phyloP scores from a whole-genome alignment of 345 rosid genomes.

The Xanthoceras sorbifolium region DNA sequence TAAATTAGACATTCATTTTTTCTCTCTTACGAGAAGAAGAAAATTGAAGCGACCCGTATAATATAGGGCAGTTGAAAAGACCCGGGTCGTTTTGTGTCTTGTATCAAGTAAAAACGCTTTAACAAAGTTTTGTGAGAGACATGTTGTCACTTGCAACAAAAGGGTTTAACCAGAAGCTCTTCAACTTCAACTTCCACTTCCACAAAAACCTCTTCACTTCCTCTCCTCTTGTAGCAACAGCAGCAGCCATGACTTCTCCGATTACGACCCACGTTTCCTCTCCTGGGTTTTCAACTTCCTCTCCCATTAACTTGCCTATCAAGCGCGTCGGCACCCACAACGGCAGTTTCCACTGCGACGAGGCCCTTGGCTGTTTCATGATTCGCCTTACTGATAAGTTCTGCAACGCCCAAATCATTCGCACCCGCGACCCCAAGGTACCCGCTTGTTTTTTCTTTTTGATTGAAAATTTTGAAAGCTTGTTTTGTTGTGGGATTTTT shows the following conservation, averaged over 20 bases:
- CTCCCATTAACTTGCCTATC: conserved; percentile 34
- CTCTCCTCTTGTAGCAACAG: conserved; percentile 23
- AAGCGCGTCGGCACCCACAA: conserved; percentile 94
- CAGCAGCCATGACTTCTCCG: conserved; percentile 39
- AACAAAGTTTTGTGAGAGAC: not conserved
- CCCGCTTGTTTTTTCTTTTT: not conserved
- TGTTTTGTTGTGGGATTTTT: not conserved
- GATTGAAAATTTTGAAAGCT: not conserved
- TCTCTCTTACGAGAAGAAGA: too few species aligned
- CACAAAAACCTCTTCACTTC: not conserved
- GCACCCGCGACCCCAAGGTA: conserved; percentile 87
- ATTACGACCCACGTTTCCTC: conserved; percentile 52
- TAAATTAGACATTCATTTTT: not conserved
- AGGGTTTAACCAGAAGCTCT: not conserved
- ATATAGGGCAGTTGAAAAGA: not conserved
- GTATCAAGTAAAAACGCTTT: not conserved
- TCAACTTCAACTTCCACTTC: not conserved
- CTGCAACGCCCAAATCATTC: conserved; percentile 74
- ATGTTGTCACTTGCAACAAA: not conserved
- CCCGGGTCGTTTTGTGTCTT: too few species aligned
- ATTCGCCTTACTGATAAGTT: conserved; percentile 83
- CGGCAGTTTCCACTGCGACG: conserved; percentile 98
- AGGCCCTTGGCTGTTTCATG: conserved; percentile 99
- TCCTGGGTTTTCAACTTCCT: conserved; percentile 47
- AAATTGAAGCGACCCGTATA: not conserved